These are phyloP conservation scores for Penicillium ucsense DNA, from an alignment of 495 filamentous ascomycete species.

Conservation along the genomic window DNA sequence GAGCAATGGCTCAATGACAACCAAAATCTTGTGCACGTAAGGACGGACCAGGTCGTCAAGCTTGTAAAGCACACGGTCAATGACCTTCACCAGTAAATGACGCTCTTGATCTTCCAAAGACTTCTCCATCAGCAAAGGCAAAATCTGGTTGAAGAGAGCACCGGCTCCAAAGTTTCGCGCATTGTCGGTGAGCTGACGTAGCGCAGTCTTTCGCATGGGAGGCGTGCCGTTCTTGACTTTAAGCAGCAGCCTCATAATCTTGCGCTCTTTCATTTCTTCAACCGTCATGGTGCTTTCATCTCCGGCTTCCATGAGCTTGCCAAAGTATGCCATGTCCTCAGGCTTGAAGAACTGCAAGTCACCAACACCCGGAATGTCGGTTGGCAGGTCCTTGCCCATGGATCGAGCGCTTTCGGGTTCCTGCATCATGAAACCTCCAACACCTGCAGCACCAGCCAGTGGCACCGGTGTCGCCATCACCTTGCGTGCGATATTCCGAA, in stretches of 20 bases:
- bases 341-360: conserved; percentile 98
- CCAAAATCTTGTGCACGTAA: conserved; percentile 95
- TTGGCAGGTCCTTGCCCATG: conserved; percentile 85
- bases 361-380: conserved; percentile 93
- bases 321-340: conserved; percentile 98
- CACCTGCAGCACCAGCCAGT: conserved; percentile 48
- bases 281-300: conserved; percentile 88
- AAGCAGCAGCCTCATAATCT: conserved; percentile 93
- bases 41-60: conserved; percentile 94
- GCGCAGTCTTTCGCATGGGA: conserved; percentile 98
- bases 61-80: conserved; percentile 97
- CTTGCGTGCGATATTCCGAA: conserved; percentile 66
- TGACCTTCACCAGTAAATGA: conserved; percentile 97
- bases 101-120: conserved; percentile 97
- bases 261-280: conserved; percentile 93
- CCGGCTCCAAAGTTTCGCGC: conserved; percentile 94
- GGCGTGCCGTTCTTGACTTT: conserved; percentile 99
- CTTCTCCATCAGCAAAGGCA: conserved; percentile 97
- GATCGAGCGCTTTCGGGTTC: conserved; percentile 73
- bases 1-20: conserved; percentile 96
- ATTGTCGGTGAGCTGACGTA: conserved; percentile 96
- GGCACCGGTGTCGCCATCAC: conserved; percentile 66
- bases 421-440: conserved; percentile 95
- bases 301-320: conserved; percentile 90
- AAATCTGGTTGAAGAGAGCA: conserved; percentile 93